Base-by-base conservation (phyloP, 176 grass and related monocot species). In the Thalia dealbata region DNA sequence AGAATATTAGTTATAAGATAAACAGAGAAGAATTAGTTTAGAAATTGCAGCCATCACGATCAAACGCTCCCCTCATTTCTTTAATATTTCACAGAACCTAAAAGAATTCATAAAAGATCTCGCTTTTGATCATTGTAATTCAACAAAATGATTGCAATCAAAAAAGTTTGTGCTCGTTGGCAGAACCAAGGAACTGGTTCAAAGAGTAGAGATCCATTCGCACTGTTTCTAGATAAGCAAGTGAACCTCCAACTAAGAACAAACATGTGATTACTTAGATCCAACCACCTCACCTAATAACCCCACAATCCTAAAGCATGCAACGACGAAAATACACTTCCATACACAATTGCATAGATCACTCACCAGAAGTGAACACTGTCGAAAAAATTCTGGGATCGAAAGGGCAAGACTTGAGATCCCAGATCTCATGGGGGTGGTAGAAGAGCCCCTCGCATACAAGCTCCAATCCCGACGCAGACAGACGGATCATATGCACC, bases 381-480 rank as follows among this genome's bases (percentile, higher is more conserved):
- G 95, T 93, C 71, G 95, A 99, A 66, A 99, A 88, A 50, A 93
- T 79, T 74, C 79, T 99, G 50, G 81, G 80, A 84, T 99, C 85
- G 68, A 86, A 99, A 48, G 95, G 95, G 74, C 95, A 93, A 9
- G 95, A 99, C 71, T 93, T 93, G 59, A 99, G 95, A 85, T 99
- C 87, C 90, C 95, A 99, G 83, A 99, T 99, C 90, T 99, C 95
- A 76, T 88, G 91, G 46, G 85, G 95, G 67, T 99, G 95, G 85
- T 99, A 99, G 82, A 99, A 99, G 32, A 93, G 78, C 44, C 95
- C 95, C 38, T 99, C 90, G 71, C 95, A 93, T 35, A 91, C 71
- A 74, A 93, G 86, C 89, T 97, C 95, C 55, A 61, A 77, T 72
- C 84, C 90, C 77, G 82, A 74, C 30, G 87, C 72, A 25, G 85